These are phyloP conservation scores for Basipetospora chlamydospora DNA, from an alignment of 2,329 filamentous ascomycete genomes.

Conservation along the genomic window DNA sequence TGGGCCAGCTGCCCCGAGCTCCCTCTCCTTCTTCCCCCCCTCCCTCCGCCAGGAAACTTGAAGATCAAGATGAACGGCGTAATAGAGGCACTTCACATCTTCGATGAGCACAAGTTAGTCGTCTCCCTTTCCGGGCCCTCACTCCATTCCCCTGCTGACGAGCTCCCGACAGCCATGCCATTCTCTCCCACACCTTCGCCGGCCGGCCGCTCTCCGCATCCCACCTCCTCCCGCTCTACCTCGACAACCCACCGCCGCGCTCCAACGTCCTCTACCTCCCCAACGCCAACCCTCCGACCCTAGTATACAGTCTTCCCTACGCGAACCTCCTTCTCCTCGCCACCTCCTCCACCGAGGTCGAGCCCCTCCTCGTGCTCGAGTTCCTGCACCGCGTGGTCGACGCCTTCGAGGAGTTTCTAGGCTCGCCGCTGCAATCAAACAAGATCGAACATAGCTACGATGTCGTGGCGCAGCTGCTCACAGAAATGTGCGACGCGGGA, in stretches of 20 bases:
- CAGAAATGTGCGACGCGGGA: constrained; percentile 93
- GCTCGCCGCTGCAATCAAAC: constrained; percentile 66
- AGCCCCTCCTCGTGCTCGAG: constrained; percentile 80
- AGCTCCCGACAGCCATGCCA: constrained; percentile 53
- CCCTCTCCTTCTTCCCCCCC: neutral
- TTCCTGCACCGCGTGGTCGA: constrained; percentile 90
- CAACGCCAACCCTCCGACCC: constrained; percentile 67
- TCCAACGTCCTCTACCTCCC: constrained; percentile 78
- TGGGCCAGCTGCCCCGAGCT: neutral
- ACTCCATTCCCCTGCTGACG: constrained; percentile 11
- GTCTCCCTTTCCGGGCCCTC: neutral
- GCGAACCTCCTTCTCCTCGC: constrained; percentile 76
- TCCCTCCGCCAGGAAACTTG: neutral
- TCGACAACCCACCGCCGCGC: constrained; percentile 64
- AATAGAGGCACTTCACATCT: constrained; percentile 93
- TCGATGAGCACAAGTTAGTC: constrained; percentile 80
- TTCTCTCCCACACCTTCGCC: constrained; percentile 81
- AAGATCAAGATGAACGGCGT: constrained; percentile 58
- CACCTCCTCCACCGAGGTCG: constrained; percentile 72
- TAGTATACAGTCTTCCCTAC: constrained; percentile 79
- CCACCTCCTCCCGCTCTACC: constrained; percentile 72
- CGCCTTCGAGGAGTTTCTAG: constrained; percentile 85
- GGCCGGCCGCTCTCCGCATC: constrained; percentile 64
- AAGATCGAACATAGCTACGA: constrained; percentile 88
- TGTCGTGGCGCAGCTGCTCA: constrained; percentile 81